Base-by-base conservation (phyloP, 768 basidiomycete genomes). In the Hypholoma fasciculare region DNA sequence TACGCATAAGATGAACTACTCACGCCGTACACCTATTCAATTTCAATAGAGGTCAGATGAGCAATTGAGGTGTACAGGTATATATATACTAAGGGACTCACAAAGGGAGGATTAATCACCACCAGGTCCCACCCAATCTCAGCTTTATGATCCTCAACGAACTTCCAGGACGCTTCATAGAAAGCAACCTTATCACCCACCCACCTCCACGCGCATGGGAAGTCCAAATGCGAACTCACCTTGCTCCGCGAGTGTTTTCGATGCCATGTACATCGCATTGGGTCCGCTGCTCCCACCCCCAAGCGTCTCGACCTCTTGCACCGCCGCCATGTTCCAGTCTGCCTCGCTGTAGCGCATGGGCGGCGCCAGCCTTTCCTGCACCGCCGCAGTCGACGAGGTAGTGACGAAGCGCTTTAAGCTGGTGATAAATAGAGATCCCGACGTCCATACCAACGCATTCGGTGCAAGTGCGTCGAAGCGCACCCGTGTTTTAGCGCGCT, bases 401-500 rank as follows among this genome's bases (percentile, higher is more conserved):
- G 90, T 69, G 16, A 92, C 83, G 44, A 94, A 73, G 3, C 92
- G 83, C 68, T 89, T 85, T 62, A 94, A 74, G 4, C 69, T 61
- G 8, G 77, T 61, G 59, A 81, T 76, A 64, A 26, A 53, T 17
- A 4, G 11, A 38, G 17, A 23, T 23, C 4, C 6, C 12, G 26
- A 4, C 20, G 9, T 20, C 7, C 17, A 11, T 17, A 1, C 30
- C 30, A 43, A 17, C 39, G n/a, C 23, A 23, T 2, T 46, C 23
- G 19, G n/a, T 20, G 20, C 19, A 23, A 23, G 23, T 23, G 4
- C 23, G 23, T 23, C 39, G 4, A 34, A 38, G 51, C 73, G 19
- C 58, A 85, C 82, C 75, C 79, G 60, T 83, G 65, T 67, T 84
- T 85, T 54, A 82, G 65, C 7, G 83, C 80, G 43, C 84, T 83